Evolutionary conservation across 73 alveolate species (phyloP), one percentile per base, ranked within the genome.

Genomic region (Paramecium pentaurelia): DNA sequence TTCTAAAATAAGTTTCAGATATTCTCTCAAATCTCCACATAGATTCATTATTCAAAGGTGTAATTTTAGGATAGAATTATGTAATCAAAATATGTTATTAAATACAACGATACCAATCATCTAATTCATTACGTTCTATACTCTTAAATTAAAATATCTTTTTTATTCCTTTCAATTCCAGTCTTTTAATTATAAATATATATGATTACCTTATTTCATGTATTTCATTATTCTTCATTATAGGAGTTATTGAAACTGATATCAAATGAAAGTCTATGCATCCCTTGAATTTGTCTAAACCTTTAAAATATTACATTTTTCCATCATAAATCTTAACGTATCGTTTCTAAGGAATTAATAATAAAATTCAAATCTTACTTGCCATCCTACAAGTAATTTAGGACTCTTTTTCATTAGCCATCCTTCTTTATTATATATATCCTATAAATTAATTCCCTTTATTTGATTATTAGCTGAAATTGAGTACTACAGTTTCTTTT

Each of bases 1-100:
- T 42, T 94, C 93, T 85, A 93, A 96, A 95, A 88, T 45, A 71
- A 34, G 83, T 27, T 40, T 93, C 86, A 34, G 95, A 71, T 9
- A 93, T 93, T 45, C 95, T 40, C 20, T 87, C 75, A 64, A 27
- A 30, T 83, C 89, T 91, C 95, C 95, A 91, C 44, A 80, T 42
- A 3, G 47, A 42, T 42, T 80, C 58, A 6, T 32, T 16, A 20
- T 42, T 80, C 18, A 45, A 32, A 3, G 28, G 45, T n/a, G 42
- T 25, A 30, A 75, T 38, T 44, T 80, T 80, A 3, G 91, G 91
- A 49, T 47, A 80, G 7, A 3, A 25, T 45, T 22, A 9, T 0
- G 91, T 80, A 8, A 32, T n/a, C 8, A 32, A 3, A 11, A 80
- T 47, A 27, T 42, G 28, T 80, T 14, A 49, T 45, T 80, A 20